Evolutionary conservation across 1,284 basidiomycete genomes (phyloP), one percentile per base, ranked within the genome.

Genomic region (Trichosporon coremiiforme): DNA sequence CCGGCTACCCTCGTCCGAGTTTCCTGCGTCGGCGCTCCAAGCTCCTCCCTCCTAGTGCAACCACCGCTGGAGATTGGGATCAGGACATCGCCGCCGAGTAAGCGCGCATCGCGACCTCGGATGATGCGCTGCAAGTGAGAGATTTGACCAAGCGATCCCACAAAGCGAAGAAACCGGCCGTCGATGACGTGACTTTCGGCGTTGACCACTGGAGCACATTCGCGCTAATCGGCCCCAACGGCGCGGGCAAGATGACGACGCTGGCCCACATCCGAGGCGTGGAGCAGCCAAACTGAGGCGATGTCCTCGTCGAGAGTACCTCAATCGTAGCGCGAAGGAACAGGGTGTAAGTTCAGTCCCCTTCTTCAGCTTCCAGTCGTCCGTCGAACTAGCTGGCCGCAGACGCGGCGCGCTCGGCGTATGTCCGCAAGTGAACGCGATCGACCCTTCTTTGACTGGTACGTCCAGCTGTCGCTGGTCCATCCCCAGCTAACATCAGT

Each of bases 351-450:
- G 55, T n/a, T 13, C 25, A 12, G 12, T 17, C n/a, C n/a, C n/a
- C n/a, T n/a, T n/a, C n/a, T n/a, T 33, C 33, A 33, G 33, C 33
- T 33, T 4, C n/a, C n/a, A 8, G 33, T 33, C 4, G n/a, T n/a
- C n/a, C n/a, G n/a, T n/a, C n/a, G n/a, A n/a, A n/a, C n/a, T n/a
- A 55, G 25, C 55, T 57, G 29, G 33, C 55, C 15, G 6, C 55
- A 57, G 55, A 13, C 74, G 77, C 36, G 64, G 66, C 6, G 67
- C 73, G 25, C 86, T 93, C 4, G 91, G 91, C 1, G 90, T 93
- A 57, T 92, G 90, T 77, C 91, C 91, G 0, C 91, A 93, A 74
- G 91, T 92, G 81, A 91, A 91, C 4, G 91, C 91, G 0, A 90
- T 93, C 68, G 92, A 93, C 73, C 84, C 88, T 3, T 88, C 91